These are phyloP conservation scores for Quercus mongolica DNA, from an alignment of 306 rosid species.

Conservation along the genomic window DNA sequence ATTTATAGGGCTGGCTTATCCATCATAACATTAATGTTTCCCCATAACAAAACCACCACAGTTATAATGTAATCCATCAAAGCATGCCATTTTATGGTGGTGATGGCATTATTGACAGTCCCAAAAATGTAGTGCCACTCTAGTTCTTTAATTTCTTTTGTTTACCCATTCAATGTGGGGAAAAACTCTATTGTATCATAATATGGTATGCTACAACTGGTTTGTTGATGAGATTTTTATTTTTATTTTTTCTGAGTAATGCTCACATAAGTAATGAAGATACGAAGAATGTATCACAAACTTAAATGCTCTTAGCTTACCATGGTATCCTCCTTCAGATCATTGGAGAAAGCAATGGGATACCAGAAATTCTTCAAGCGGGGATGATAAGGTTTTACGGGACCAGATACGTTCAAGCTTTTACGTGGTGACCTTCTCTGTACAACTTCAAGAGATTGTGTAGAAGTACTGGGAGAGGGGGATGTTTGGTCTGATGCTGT, in stretches of 20 bases:
- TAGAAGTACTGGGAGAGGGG: constrained; percentile 54
- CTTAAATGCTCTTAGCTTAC: constrained; percentile 34
- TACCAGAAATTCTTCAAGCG: constrained; percentile 95
- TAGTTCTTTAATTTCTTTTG: neutral
- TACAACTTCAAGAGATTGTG: constrained; percentile 27
- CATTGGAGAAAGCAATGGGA: constrained; percentile 81
- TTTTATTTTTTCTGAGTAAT: neutral
- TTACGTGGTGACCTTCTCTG: constrained; percentile 41
- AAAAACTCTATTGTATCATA: too few species aligned
- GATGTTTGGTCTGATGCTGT: constrained; percentile 47
- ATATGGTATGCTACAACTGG: too few species aligned
- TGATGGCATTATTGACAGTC: neutral
- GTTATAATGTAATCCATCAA: neutral
- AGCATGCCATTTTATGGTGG: neutral
- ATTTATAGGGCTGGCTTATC: neutral
- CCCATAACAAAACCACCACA: too few species aligned
- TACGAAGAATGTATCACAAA: neutral
- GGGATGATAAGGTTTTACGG: constrained; percentile 83
- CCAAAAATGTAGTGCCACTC: neutral
- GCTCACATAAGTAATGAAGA: neutral
- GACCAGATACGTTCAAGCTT: constrained; percentile 86
- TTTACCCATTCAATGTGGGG: too few species aligned
- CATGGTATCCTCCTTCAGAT: constrained; percentile 83
- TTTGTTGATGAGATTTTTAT: too few species aligned
- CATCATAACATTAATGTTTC: neutral